A percentile compares a stretch with the other conserved stretches of the same genome.
These are phyloP conservation scores for Colletotrichum sp. DNA, from an alignment of 2,329 filamentous ascomycete genomes.

Conservation along the genomic window DNA sequence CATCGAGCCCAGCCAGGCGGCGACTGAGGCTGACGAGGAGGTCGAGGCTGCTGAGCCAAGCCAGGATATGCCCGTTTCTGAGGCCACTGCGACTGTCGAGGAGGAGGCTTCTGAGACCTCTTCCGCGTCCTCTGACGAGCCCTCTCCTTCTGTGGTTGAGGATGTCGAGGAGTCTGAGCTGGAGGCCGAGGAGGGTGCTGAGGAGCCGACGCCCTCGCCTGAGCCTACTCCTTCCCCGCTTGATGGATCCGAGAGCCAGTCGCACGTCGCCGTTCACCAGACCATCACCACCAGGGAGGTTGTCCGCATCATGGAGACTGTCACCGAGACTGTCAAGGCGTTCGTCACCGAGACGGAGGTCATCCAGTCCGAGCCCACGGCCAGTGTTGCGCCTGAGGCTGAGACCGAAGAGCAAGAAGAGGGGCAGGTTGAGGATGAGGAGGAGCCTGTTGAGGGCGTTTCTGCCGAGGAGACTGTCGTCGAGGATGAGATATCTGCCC, in stretches of 20 bases:
- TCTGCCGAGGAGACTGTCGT: background rate
- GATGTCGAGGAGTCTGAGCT: background rate
- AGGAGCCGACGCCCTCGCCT: background rate
- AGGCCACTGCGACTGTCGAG: background rate
- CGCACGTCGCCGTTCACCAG: conserved; percentile 22
- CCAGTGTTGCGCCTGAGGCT: background rate
- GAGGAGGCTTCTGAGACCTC: background rate
- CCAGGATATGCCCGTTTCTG: background rate
- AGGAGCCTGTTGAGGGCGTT: background rate
- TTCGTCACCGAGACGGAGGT: conserved; percentile 31
- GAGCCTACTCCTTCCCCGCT: background rate
- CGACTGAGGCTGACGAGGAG: background rate
- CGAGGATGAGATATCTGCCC: background rate
- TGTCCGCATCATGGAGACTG: conserved; percentile 38
- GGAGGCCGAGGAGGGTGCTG: background rate
- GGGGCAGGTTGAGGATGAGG: background rate
- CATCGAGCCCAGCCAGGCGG: background rate
- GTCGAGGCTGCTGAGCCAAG: background rate
- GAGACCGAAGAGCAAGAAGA: background rate
- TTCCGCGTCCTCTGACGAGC: background rate
- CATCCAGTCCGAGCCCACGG: background rate
- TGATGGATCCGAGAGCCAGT: background rate
- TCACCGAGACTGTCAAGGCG: conserved; percentile 29
- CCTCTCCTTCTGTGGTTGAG: background rate
- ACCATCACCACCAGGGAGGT: conserved; percentile 32